Percentiles rank a stretch among this genome's conserved stretches.
Conservation (phyloP, 2,329 filamentous ascomycete species). For the Nothophoma quercina region DNA sequence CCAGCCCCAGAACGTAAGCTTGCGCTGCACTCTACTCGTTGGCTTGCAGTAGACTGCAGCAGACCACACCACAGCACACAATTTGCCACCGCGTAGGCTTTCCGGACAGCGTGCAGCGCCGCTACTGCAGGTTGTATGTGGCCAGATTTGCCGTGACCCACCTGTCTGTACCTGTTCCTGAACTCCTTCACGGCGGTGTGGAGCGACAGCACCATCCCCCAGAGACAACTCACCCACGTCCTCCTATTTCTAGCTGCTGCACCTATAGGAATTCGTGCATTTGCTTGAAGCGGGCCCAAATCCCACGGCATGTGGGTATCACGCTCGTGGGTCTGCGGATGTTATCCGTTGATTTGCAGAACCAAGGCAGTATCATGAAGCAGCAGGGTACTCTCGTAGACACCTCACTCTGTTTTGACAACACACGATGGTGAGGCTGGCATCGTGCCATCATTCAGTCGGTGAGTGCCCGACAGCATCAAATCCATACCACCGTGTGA, state of each 20-base stretch:
- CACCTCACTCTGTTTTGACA: constrained; percentile 10
- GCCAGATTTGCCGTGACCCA: constrained; percentile 32
- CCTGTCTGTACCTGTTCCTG: constrained; percentile 38
- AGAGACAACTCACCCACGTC: constrained; percentile 31
- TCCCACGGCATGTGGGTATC: constrained; percentile 30
- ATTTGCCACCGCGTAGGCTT: constrained; percentile 33
- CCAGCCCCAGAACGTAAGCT: constrained; percentile 5
- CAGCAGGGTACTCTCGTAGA: constrained; percentile 20
- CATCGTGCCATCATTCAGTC: constrained; percentile 15
- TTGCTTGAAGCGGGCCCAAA: constrained; percentile 12
- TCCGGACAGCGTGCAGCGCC: constrained; percentile 25
- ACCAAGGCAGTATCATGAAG: constrained; percentile 20
- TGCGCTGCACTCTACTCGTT: constrained; percentile 16
- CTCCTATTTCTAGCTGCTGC: constrained; percentile 12
- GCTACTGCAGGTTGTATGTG: constrained; percentile 44
- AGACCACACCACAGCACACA: constrained; percentile 24
- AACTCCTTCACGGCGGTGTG: constrained; percentile 38
- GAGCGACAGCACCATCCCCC: constrained; percentile 31
- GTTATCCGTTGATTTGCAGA: constrained; percentile 25
- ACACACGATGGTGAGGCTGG: constrained; percentile 13
- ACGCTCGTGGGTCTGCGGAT: constrained; percentile 21
- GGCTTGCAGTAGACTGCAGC: constrained; percentile 41
- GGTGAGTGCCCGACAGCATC: constrained; percentile 11
- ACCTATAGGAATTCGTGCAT: constrained; percentile 30
- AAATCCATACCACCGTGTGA: constrained; percentile 16